phyloP scores from a whole-genome alignment of 1,284 basidiomycete genomes.

The Ganoderma lingzhi region DNA sequence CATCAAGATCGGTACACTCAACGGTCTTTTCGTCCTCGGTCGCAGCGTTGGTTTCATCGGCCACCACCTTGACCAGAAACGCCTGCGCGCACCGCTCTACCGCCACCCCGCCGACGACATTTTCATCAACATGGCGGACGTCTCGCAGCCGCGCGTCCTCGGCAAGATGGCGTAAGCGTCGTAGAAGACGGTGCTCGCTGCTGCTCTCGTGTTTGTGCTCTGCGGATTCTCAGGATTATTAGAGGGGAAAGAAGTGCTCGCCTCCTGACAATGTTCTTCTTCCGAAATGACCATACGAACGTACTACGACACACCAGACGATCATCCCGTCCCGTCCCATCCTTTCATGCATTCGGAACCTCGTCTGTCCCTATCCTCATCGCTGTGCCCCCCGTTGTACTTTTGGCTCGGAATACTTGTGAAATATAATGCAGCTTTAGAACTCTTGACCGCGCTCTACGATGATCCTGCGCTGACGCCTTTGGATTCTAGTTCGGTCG shows the following conservation, averaged over 20 bases:
- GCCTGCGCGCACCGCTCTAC: constrained; percentile 91
- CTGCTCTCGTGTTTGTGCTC: constrained; percentile 14
- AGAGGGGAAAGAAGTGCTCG: constrained; percentile 22
- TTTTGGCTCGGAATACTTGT: constrained; percentile 17
- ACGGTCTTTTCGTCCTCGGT: constrained; percentile 97
- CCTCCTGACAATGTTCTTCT: constrained; percentile 9
- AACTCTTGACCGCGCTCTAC: constrained; percentile 7
- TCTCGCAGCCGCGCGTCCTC: constrained; percentile 79
- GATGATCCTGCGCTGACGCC: neutral
- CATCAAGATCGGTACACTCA: constrained; percentile 94
- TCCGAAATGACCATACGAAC: constrained; percentile 8
- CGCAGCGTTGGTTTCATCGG: constrained; percentile 98
- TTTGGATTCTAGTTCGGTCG: neutral
- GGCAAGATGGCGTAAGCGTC: constrained; percentile 57
- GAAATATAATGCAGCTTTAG: constrained; percentile 31
- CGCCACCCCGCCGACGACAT: constrained; percentile 90
- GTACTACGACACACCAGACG: constrained; percentile 17
- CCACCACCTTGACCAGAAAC: constrained; percentile 95
- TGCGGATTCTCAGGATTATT: constrained; percentile 15
- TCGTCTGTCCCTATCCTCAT: neutral
- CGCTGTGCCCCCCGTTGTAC: constrained; percentile 15
- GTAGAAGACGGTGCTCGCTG: neutral
- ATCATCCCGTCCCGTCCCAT: neutral
- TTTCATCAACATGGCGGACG: constrained; percentile 87
- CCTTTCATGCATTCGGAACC: neutral